Conservation (phyloP, 306 rosid species). For the Prunus mume region DNA sequence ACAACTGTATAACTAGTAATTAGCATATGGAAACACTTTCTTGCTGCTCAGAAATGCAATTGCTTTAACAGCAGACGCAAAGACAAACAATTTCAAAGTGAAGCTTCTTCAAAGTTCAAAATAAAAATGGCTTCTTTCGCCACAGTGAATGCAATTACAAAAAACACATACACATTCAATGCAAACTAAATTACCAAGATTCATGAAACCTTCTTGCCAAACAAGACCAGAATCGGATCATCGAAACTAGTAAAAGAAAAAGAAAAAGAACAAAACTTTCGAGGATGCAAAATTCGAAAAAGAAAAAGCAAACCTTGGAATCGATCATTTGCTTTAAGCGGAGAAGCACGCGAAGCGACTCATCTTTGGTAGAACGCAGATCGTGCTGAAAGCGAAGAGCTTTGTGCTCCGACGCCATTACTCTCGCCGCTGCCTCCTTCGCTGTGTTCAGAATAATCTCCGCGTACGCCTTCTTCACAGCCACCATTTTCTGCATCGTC, state of each 20-base stretch:
- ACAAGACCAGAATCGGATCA: neutral
- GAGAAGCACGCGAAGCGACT: slow-evolving; percentile 58
- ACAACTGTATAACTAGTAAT: neutral
- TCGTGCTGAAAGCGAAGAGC: slow-evolving; percentile 46
- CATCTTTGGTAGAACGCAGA: slow-evolving; percentile 46
- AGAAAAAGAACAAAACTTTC: neutral
- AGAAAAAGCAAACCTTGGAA: slow-evolving; percentile 45
- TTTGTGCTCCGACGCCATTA: slow-evolving; percentile 61
- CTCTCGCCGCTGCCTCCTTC: slow-evolving; percentile 72
- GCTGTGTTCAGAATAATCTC: slow-evolving; percentile 71
- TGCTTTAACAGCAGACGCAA: neutral
- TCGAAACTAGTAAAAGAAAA: neutral
- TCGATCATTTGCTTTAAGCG: slow-evolving; percentile 62
- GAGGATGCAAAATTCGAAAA: neutral
- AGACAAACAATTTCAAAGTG: neutral
- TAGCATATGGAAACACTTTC: neutral
- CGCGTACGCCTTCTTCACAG: slow-evolving; percentile 75
- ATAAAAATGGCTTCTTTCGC: neutral
- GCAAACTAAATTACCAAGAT: neutral
- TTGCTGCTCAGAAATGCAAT: neutral
- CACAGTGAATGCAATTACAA: neutral
- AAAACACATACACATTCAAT: neutral
- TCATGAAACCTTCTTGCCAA: neutral
- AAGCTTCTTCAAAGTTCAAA: neutral
- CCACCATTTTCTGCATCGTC: slow-evolving; percentile 56